Evolutionary conservation across 768 basidiomycete species (phyloP).

Genomic region (Lactarius indigo): DNA sequence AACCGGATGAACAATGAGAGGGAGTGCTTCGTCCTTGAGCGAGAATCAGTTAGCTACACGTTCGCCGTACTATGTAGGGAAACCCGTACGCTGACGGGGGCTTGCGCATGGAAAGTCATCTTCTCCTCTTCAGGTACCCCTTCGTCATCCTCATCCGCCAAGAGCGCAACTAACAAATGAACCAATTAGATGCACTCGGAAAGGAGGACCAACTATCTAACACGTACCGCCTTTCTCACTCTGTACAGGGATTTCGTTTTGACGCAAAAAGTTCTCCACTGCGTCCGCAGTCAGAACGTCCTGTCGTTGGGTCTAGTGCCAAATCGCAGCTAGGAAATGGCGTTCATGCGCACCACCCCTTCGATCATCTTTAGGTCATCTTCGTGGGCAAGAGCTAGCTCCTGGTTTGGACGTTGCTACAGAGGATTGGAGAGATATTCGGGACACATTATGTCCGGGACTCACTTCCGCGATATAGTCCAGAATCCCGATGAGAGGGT

Average conservation of each 20-base stretch:
- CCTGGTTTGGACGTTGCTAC: slow-evolving; percentile 1
- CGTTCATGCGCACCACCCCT: slow-evolving; percentile 2
- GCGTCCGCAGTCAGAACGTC: slow-evolving; percentile 5
- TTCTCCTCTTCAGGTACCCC: neutral
- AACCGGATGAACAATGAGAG: slow-evolving; percentile 5
- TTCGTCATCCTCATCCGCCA: neutral
- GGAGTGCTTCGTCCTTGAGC: slow-evolving; percentile 6
- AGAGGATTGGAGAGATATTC: neutral
- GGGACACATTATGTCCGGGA: neutral
- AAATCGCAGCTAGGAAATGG: neutral
- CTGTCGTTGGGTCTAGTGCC: neutral
- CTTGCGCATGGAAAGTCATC: slow-evolving; percentile 3
- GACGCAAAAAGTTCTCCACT: slow-evolving; percentile 1
- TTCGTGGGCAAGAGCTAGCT: slow-evolving; percentile 14
- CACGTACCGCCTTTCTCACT: slow-evolving; percentile 11
- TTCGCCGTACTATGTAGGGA: neutral
- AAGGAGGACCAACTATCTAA: neutral
- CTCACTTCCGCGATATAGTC: slow-evolving; percentile 16
- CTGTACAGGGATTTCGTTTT: neutral
- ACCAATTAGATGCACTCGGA: neutral
- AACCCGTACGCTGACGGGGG: neutral
- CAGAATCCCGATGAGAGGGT: slow-evolving; percentile 11
- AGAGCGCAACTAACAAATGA: neutral
- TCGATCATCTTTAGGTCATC: slow-evolving; percentile 11
- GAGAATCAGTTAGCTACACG: neutral